Evolutionary conservation across 73 alveolate genomes (phyloP), one percentile per base, ranked within the genome.

Genomic region (Uronychia setigera): DNA sequence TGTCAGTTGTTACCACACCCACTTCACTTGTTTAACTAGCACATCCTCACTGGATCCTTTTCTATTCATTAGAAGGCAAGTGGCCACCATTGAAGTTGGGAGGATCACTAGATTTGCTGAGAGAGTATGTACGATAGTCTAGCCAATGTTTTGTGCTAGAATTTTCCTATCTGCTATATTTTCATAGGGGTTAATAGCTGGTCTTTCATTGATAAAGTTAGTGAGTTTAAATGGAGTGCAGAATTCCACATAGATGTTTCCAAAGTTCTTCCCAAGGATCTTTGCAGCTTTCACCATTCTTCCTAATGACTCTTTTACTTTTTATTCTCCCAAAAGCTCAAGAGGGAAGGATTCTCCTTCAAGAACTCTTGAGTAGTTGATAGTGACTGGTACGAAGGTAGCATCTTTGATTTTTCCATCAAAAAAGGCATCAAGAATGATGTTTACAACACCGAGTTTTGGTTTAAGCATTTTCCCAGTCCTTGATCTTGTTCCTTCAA

Each of bases 271-370:
- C 34, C 80, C 89, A 29, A 94, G 76, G 29, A 80, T 89, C 58
- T 78, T 88, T 5, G 86, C 67, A 1, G 97, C 92, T 31, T 89
- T 91, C 26, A 96, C 80, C 26, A 96, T 87, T 82, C 98, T 94
- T 0, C 87, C 27, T 9, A 93, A 59, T 28, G 97, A 88, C 78
- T 93, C 98, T 78, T 93, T 91, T 13, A 90, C 96, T 30, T 92
- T 93, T 76, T 94, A 94, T 80, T 95, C 98, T 33, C 99, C 99
- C n/a, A 95, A 83, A 32, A 96, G 88, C 88, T 96, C 99, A 32
- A 76, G 82, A 32, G 99, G 98, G 93, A 95, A 96, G 14, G 97
- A 91, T 29, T 96, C 94, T 25, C 97, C 99, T 84, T 96, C 99
- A 59, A 91, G 85, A 1, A 96, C 98, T 77, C 95, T 93, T 31